phyloP scores from a whole-genome alignment of 306 rosid species.

The Benincasa hispida region DNA sequence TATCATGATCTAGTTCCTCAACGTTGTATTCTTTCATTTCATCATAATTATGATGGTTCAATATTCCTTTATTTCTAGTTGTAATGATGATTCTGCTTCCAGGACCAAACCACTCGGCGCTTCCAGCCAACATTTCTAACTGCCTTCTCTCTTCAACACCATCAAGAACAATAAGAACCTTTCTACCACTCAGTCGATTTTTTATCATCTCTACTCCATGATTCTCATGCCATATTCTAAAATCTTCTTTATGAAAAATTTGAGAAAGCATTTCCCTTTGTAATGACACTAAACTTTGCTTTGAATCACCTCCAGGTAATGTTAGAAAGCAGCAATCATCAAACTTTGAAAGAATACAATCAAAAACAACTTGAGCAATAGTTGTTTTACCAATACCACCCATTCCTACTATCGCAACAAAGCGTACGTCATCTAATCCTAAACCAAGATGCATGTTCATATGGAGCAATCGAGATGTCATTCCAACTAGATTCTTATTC shows the following conservation, averaged over 20 bases:
- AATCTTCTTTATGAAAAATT: not conserved
- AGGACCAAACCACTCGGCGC: not conserved
- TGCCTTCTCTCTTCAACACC: not conserved
- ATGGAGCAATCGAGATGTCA: not conserved
- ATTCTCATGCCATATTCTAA: not conserved
- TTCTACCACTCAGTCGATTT: not conserved
- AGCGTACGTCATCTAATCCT: not conserved
- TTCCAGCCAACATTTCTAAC: not conserved
- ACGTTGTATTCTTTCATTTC: not conserved
- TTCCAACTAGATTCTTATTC: not conserved
- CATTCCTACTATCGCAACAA: conserved; percentile 16
- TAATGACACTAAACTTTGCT: not conserved
- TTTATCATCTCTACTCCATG: not conserved
- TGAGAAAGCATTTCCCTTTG: not conserved
- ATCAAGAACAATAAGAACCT: not conserved
- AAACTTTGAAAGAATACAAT: not conserved
- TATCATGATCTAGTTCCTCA: not conserved
- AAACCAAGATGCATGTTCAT: not conserved
- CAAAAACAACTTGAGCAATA: not conserved
- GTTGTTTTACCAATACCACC: conserved; percentile 15
- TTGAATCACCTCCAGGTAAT: not conserved
- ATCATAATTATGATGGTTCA: not conserved
- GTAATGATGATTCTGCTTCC: not conserved
- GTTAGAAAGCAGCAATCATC: conserved; percentile 4
- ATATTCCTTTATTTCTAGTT: not conserved